Base-by-base conservation (phyloP, 2,329 filamentous ascomycete species). In the Scedosporium apiospermum region DNA sequence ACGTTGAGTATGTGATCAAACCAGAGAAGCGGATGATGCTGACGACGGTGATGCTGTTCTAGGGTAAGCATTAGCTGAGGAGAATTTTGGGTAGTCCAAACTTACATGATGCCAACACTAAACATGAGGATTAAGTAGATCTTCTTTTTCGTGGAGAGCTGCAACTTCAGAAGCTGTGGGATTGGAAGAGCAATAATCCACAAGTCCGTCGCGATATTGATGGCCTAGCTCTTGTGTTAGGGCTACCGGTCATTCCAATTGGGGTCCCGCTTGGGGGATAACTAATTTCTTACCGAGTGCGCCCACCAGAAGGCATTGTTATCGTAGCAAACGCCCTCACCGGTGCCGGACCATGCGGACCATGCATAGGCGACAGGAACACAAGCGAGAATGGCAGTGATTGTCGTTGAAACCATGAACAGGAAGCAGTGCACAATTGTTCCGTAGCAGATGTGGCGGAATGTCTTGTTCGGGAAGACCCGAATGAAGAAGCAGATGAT, bases 291-390 rank as follows among this genome's bases (percentile, higher is more conserved):
- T n/a, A 58, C 55, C 57, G 57, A 57, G 38, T 62, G 60, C 6
- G 63, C 61, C 63, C 63, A 64, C 63, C 63, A 64, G 51, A 60
- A 63, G 27, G 63, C 61, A 18, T 42, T 62, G 46, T 64, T 64
- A n/a, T 64, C 55, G 46, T 64, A 64, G 27, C 63, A 64, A 18
- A 63, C 10, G 14, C 57, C 63, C 6, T 55, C 49, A 5, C 57
- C 61, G 12, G 16, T 55, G 4, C 61, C 61, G 12, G 44, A 34
- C 63, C 63, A 64, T 18, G 23, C 57, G 21, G 38, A 42, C 63
- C 63, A 63, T n/a, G 61, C 61, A 16, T 63, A 53, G 23, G 49
- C 9, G 10, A 64, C 61, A 16, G 63, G 61, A 14, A 63, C 41
- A 38, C 63, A 64, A 7, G 63, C 61, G 6, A 64, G 63, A 6